These are phyloP conservation scores for Dichotomocladium elegans DNA, from an alignment of 371 early-diverging fungal species.

Conservation along the genomic window DNA sequence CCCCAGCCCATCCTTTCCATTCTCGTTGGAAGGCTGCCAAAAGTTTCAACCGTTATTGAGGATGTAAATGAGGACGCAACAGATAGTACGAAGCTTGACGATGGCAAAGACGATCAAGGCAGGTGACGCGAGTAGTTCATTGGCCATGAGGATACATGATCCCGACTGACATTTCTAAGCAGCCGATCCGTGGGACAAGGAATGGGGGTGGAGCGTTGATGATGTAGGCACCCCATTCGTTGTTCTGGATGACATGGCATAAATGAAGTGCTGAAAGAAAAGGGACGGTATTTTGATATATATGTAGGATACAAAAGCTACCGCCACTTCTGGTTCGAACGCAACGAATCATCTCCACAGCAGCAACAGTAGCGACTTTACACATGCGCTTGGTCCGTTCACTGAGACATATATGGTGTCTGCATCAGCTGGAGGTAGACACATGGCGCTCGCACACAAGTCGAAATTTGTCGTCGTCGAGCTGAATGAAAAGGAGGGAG, in stretches of 20 bases:
- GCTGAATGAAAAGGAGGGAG: slow-evolving; percentile 32
- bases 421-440: slow-evolving; percentile 31
- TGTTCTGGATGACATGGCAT: too few relatives aligned
- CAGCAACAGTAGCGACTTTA: background rate
- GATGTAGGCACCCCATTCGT: too few relatives aligned
- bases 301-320: too few relatives aligned
- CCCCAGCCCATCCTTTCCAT: slow-evolving; percentile 42
- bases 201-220: slow-evolving; percentile 42
- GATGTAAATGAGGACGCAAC: slow-evolving; percentile 31
- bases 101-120: slow-evolving; percentile 15
- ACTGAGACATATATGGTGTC: slow-evolving; percentile 31
- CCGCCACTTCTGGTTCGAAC: background rate
- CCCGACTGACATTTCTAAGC: background rate
- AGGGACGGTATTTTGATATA: background rate
- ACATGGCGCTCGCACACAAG: slow-evolving; percentile 36
- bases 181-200: slow-evolving; percentile 46
- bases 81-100: slow-evolving; percentile 9
- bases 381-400: slow-evolving; percentile 10
- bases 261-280: too few relatives aligned
- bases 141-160: background rate
- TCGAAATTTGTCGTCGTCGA: slow-evolving; percentile 41
- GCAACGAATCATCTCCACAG: background rate
- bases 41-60: slow-evolving; percentile 35
- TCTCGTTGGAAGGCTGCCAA: slow-evolving; percentile 40
- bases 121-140: background rate